A percentile compares a stretch with the other conserved stretches of the same genome.
Conservation (phyloP, 225 moss, liverwort and hornwort species). For the Rhytidiadelphus loreus region DNA sequence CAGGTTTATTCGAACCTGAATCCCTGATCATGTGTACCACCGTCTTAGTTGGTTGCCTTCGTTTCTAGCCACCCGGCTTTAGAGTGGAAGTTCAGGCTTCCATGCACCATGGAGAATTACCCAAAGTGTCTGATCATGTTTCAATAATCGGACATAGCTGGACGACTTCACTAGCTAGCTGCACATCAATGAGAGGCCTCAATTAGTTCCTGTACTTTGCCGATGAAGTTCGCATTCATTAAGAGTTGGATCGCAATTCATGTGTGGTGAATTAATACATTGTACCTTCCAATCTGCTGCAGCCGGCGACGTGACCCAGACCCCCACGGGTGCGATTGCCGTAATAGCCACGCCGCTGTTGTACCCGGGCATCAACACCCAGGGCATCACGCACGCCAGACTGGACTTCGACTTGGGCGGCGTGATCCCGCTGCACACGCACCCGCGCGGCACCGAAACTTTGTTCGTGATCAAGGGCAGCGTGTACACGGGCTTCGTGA, state of each 20-base stretch:
- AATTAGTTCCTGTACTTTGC: background rate
- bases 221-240: background rate
- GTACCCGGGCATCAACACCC: background rate
- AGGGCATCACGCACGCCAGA: background rate
- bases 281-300: no score
- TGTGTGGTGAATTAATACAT: background rate
- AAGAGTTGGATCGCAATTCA: background rate
- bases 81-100: no score
- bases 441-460: no score
- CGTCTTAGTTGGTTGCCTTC: no score
- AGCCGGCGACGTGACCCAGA: background rate
- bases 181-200: background rate
- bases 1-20: no score
- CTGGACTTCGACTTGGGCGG: background rate
- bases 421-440: background rate
- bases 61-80: no score
- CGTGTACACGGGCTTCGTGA: no score
- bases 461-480: no score
- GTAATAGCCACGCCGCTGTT: background rate
- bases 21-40: no score
- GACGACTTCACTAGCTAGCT: background rate
- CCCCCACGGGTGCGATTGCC: background rate
- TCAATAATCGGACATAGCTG: background rate
- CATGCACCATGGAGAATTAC: background rate
- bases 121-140: background rate